These are phyloP conservation scores for Fonticula alba DNA, from an alignment of 78 protist genomes.

Conservation along the genomic window DNA sequence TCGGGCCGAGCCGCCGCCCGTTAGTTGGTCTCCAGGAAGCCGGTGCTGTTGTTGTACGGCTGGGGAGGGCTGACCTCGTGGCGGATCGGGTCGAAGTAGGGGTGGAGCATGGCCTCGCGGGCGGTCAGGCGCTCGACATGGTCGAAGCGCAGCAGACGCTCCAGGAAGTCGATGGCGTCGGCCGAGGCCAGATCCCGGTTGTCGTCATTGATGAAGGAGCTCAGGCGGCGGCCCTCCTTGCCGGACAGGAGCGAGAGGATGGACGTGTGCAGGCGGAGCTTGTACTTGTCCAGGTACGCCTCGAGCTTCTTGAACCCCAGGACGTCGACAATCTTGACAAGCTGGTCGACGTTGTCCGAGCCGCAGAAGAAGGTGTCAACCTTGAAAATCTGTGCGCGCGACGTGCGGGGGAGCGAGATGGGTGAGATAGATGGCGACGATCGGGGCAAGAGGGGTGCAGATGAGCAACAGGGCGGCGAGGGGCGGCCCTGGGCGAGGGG, in stretches of 20 bases:
- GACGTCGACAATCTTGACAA: slow-evolving; percentile 88
- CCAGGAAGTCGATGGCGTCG: slow-evolving; percentile 91
- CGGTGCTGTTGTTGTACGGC: too few species aligned
- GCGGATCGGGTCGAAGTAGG: too few species aligned
- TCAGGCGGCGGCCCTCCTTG: too few species aligned
- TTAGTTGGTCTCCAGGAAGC: too few species aligned
- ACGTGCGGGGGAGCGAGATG: background rate
- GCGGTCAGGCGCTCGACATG: slow-evolving; percentile 54
- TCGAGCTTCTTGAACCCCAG: slow-evolving; percentile 88
- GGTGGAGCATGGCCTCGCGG: slow-evolving; percentile 47
- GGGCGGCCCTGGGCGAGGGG: too few species aligned
- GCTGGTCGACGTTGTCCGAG: slow-evolving; percentile 93
- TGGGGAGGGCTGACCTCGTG: too few species aligned
- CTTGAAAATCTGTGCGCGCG: slow-evolving; percentile 51
- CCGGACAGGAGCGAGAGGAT: too few species aligned
- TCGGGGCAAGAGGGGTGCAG: background rate
- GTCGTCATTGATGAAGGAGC: slow-evolving; percentile 33
- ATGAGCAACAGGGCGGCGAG: background rate
- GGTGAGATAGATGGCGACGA: background rate
- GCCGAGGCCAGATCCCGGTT: slow-evolving; percentile 55
- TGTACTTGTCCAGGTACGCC: slow-evolving; percentile 76
- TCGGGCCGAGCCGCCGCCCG: too few species aligned
- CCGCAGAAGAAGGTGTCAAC: slow-evolving; percentile 98
- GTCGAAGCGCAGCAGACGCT: slow-evolving; percentile 73
- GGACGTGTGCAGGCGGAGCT: slow-evolving; percentile 47